phyloP scores from a whole-genome alignment of 306 rosid species.

The Trifolium subterraneum region DNA sequence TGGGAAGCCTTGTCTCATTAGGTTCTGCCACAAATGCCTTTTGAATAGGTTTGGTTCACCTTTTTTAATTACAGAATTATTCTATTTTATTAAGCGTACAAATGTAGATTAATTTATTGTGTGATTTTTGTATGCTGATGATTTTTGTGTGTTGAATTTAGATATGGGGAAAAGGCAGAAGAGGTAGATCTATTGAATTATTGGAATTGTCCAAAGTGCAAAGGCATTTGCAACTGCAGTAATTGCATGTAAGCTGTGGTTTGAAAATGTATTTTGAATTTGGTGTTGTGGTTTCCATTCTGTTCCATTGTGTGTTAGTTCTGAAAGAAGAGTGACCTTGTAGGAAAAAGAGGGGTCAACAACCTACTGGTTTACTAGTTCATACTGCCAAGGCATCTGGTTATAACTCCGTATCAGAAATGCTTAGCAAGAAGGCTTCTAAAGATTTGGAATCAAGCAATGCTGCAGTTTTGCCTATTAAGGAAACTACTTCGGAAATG shows the following conservation, averaged over 20 bases:
- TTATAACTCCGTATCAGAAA: constrained; percentile 65
- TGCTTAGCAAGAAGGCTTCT: constrained; percentile 45
- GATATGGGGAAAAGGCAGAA: constrained; percentile 77
- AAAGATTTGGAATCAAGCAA: neutral
- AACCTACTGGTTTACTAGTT: constrained; percentile 69
- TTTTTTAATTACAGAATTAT: neutral
- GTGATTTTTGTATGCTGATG: neutral
- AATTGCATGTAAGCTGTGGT: constrained; percentile 60
- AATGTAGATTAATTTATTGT: neutral
- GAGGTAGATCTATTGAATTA: constrained; percentile 46
- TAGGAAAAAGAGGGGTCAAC: constrained; percentile 72
- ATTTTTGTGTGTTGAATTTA: constrained; percentile 35
- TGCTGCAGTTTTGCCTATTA: constrained; percentile 36
- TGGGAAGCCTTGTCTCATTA: constrained; percentile 56
- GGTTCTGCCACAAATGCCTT: constrained; percentile 71
- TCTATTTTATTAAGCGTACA: constrained; percentile 14
- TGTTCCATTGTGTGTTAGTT: constrained; percentile 13
- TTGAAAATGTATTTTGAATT: neutral
- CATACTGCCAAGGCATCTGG: constrained; percentile 65
- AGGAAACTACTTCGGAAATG: constrained; percentile 38
- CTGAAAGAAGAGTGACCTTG: constrained; percentile 22
- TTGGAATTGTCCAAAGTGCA: constrained; percentile 86
- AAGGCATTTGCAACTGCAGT: constrained; percentile 80
- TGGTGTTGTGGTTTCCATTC: neutral
- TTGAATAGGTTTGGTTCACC: constrained; percentile 61